phyloP scores from a whole-genome alignment of 75 land plant species.

The Selaginella moellendorffii region DNA sequence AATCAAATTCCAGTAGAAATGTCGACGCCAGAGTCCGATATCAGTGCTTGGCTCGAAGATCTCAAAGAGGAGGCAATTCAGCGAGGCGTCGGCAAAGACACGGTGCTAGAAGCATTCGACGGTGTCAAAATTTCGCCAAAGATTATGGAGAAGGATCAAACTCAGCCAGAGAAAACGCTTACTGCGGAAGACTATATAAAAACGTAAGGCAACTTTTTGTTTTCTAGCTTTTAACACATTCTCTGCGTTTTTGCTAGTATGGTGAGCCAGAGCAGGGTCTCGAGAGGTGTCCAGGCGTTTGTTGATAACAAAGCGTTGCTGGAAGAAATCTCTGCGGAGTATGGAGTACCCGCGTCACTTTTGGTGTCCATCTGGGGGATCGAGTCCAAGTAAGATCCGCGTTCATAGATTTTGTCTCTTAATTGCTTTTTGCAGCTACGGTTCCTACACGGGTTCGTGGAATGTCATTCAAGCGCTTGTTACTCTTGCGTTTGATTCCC shows the following conservation, averaged over 20 bases:
- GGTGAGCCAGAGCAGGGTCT: constrained; percentile 13
- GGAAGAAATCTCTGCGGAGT: constrained; percentile 16
- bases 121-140: neutral
- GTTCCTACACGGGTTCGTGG: constrained; percentile 22
- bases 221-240: neutral
- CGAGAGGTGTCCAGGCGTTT: constrained; percentile 12
- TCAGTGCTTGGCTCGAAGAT: neutral
- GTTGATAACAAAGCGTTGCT: constrained; percentile 15
- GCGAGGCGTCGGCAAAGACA: neutral
- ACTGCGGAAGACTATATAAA: constrained; percentile 9
- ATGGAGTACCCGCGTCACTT: constrained; percentile 25
- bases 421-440: constrained; percentile 19
- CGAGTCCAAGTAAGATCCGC: constrained; percentile 19
- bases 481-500: constrained; percentile 17
- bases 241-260: constrained; percentile 7
- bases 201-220: neutral
- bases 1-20: neutral
- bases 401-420: constrained; percentile 1
- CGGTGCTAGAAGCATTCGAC: constrained; percentile 4
- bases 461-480: constrained; percentile 29
- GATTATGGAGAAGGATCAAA: constrained; percentile 9
- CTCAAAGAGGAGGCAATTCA: constrained; percentile 9
- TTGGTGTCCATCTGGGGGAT: constrained; percentile 31
- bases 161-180: constrained; percentile 10
- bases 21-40: neutral